These are phyloP conservation scores for Babesia caballi DNA, from an alignment of 169 alveolate genomes.

Conservation along the genomic window DNA sequence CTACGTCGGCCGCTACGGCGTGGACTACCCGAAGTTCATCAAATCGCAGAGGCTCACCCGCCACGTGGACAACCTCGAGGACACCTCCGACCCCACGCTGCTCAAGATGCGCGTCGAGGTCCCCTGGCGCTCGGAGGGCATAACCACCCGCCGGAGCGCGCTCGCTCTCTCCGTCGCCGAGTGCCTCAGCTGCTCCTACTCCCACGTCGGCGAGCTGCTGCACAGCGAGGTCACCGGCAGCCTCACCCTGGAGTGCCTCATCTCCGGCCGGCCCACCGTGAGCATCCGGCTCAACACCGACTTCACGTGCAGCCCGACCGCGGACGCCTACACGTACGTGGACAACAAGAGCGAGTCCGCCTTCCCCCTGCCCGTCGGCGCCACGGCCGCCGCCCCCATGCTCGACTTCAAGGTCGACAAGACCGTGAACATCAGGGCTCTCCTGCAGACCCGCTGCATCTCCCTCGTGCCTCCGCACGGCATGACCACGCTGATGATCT, in stretches of 20 bases:
- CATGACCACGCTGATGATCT: slow-evolving; percentile 12
- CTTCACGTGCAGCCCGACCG: background rate
- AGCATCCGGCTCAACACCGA: slow-evolving; percentile 26
- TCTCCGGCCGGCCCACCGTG: slow-evolving; percentile 20
- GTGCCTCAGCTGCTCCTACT: slow-evolving; percentile 13
- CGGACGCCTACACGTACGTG: background rate
- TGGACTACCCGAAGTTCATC: background rate
- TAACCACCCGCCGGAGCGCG: background rate
- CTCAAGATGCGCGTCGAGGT: background rate
- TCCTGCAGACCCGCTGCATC: background rate
- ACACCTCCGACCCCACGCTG: background rate
- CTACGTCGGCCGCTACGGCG: slow-evolving; percentile 10
- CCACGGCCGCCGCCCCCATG: slow-evolving; percentile 17
- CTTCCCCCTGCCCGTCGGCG: slow-evolving; percentile 40
- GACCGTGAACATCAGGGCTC: slow-evolving; percentile 17
- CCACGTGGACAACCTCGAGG: background rate
- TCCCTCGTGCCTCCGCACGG: slow-evolving; percentile 46
- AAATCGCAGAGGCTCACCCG: background rate
- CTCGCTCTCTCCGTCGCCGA: slow-evolving; percentile 19
- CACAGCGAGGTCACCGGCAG: slow-evolving; percentile 30
- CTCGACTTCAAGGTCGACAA: slow-evolving; percentile 55
- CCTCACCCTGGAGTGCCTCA: slow-evolving; percentile 10
- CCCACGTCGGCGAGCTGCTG: slow-evolving; percentile 27
- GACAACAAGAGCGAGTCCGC: background rate
- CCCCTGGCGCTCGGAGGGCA: slow-evolving; percentile 13